Conservation (phyloP, 177 flowering plant genomes). For the Vitis hybrid region DNA sequence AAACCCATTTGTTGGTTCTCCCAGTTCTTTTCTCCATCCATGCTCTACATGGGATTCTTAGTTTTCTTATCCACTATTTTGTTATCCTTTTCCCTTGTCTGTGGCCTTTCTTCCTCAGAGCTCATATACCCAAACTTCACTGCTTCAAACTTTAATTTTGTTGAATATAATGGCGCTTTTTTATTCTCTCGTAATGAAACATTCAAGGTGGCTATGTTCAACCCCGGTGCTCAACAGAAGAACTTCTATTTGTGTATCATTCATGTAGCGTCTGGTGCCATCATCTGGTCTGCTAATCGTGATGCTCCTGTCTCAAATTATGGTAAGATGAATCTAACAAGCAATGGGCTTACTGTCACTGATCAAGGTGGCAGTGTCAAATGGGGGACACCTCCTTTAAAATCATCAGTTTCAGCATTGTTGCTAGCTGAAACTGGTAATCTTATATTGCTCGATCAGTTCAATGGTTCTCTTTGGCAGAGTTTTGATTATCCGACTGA, state of each 20-base stretch:
- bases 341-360: constrained; percentile 39
- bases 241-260: constrained; percentile 63
- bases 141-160: constrained; percentile 46
- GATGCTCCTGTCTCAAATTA: constrained; percentile 51
- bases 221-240: constrained; percentile 32
- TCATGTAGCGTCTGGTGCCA: constrained; percentile 47
- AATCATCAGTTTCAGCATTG: constrained; percentile 36
- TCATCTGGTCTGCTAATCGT: constrained; percentile 82
- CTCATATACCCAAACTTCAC: constrained; percentile 65
- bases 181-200: constrained; percentile 57
- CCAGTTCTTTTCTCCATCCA: constrained; percentile 2
- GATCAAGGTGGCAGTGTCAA: constrained; percentile 29
- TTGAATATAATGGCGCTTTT: constrained; percentile 61
- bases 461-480: constrained; percentile 61
- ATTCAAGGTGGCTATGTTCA: constrained; percentile 57
- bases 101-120: constrained; percentile 25
- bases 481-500: constrained; percentile 67
- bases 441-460: constrained; percentile 55
- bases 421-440: constrained; percentile 60
- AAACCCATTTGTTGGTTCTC: constrained; percentile 7
- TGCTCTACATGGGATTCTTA: constrained; percentile 33
- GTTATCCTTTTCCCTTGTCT: constrained; percentile 18
- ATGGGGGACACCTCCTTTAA: constrained; percentile 61
- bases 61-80: constrained; percentile 25
- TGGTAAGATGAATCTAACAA: constrained; percentile 42